Conservation (phyloP, 306 rosid genomes). For the Oxytropis ochrocephala region DNA sequence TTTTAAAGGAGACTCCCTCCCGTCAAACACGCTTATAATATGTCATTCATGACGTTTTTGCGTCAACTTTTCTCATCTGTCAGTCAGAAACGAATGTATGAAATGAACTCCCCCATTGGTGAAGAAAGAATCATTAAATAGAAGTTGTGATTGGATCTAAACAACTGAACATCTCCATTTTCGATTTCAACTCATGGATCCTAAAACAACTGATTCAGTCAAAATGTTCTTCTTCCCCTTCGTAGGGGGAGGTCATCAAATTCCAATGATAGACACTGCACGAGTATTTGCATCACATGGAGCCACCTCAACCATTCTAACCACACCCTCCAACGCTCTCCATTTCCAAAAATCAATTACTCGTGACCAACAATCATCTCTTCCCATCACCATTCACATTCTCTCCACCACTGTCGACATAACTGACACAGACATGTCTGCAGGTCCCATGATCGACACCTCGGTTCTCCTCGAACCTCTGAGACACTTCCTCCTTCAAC, state of each 20-base stretch:
- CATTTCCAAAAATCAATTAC: conserved; percentile 36
- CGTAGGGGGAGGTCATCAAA: conserved; percentile 54
- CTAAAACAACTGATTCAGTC: not conserved
- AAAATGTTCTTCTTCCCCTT: conserved; percentile 39
- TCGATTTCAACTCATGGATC: conserved; percentile 3
- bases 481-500: conserved; percentile 22
- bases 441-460: conserved; percentile 28
- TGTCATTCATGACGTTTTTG: conserved; percentile 27
- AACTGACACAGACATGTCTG: conserved; percentile 12
- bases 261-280: conserved; percentile 70
- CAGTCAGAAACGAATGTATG: not conserved
- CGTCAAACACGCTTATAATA: not conserved
- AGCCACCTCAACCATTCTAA: conserved; percentile 42
- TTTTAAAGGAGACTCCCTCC: too few species aligned
- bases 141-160: not conserved
- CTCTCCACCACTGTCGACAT: conserved; percentile 18
- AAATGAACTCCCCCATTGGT: not conserved
- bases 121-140: not conserved
- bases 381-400: conserved; percentile 24
- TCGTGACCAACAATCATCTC: conserved; percentile 38
- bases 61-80: too few species aligned
- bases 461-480: conserved; percentile 46
- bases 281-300: conserved; percentile 55
- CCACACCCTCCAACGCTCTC: conserved; percentile 30
- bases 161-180: not conserved